phyloP scores from a whole-genome alignment of 768 basidiomycete species.

The Austroboletus eburneus region DNA sequence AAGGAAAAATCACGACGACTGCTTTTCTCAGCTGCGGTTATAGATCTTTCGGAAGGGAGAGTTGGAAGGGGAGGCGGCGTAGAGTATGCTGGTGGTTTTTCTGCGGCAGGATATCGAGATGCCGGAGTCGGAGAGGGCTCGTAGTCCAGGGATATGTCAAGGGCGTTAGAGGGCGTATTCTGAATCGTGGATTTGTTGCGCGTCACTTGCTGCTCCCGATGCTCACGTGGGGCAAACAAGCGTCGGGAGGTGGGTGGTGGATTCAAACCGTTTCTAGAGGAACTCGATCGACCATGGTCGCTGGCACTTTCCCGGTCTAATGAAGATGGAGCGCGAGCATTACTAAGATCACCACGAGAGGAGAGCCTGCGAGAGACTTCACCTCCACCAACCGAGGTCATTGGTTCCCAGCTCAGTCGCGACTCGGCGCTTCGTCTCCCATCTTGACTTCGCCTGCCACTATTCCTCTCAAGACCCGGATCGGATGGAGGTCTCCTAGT shows the following conservation, averaged over 20 bases:
- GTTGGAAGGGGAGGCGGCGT: slow-evolving; percentile 58
- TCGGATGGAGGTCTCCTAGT: slow-evolving; percentile 34
- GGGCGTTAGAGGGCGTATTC: slow-evolving; percentile 20
- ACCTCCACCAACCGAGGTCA: slow-evolving; percentile 15
- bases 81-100: slow-evolving; percentile 44
- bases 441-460: slow-evolving; percentile 50
- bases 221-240: slow-evolving; percentile 55
- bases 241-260: slow-evolving; percentile 42
- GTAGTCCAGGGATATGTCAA: slow-evolving; percentile 32
- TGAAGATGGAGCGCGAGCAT: slow-evolving; percentile 24
- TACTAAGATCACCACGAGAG: slow-evolving; percentile 20
- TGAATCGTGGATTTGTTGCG: slow-evolving; percentile 12
- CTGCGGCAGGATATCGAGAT: slow-evolving; percentile 31
- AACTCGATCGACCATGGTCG: slow-evolving; percentile 25
- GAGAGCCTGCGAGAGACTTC: slow-evolving; percentile 27
- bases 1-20: slow-evolving; percentile 42
- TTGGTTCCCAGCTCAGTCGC: slow-evolving; percentile 43
- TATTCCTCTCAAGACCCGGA: slow-evolving; percentile 31
- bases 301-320: slow-evolving; percentile 23
- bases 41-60: slow-evolving; percentile 47
- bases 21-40: slow-evolving; percentile 21
- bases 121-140: slow-evolving; percentile 47
- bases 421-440: slow-evolving; percentile 49
- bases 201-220: slow-evolving; percentile 39
- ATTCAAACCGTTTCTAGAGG: slow-evolving; percentile 18